Base-by-base conservation (phyloP, 1,284 basidiomycete species). In the Tremellales sp. region DNA sequence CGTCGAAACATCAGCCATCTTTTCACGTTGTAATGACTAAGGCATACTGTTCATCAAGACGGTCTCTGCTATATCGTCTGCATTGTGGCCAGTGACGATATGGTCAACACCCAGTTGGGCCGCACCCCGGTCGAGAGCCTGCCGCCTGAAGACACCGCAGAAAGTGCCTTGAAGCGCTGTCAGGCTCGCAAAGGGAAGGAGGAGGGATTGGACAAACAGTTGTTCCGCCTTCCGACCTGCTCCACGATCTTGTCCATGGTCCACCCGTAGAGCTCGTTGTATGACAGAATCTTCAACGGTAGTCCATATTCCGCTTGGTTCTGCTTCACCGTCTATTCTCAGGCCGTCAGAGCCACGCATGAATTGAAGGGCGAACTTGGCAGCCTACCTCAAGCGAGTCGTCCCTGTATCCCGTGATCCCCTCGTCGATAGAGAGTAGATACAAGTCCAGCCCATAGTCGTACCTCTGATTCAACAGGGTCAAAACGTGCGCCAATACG, bases 51-150 rank as follows among this genome's bases (percentile, higher is more conserved):
- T 99, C 94, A 99, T 98, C 14, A 99, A 74, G 0, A 99, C 87
- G 0, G 94, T 99, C 75, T 99, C 94, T 7, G 94, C 94, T 38
- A 98, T 93, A 71, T 99, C 94, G 63, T 99, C 94, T 27, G 94
- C 94, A 67, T 99, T 99, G 73, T 99, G 94, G 0, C 94, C 94
- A 0, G 94, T 99, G 2, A 99, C 93, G 52, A 99, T 97, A 66
- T 99, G 95, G 61, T 97, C 92, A 7, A 98, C 92, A 25, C 83
- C 79, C 27, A 99, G 76, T 63, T 84, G 81, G 1, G 87, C 82
- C 1, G 94, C 95, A 1, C 94, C 94, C 48, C 94, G 79, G 73
- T 99, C 94, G 14, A 99, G 79, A 3, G 95, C 94, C 71, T 98
- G 95, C 31, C 94, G 78, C 40, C 94, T 78, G 66, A 99, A 99